Base-by-base conservation (phyloP, 2,329 filamentous ascomycete species). In the Fusarium sp. region DNA sequence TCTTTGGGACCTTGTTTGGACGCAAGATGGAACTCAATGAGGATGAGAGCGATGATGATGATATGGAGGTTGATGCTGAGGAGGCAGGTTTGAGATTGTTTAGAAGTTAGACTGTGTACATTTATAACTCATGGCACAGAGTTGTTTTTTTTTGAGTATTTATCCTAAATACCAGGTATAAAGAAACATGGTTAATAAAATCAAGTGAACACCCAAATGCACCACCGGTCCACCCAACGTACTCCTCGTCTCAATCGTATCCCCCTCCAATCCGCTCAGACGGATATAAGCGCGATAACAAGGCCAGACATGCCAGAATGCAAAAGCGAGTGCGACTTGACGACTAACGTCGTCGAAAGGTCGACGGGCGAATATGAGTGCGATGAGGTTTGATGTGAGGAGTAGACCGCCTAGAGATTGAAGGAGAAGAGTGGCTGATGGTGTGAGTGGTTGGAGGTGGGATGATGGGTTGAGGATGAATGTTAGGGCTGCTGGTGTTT, bases 1-100 rank as follows among this genome's bases (percentile, higher is more conserved):
- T 95, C 78, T 94, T 94, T 77, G 89, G 89, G 13, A 91, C 90
- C 25, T 79, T 94, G 68, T 87, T 95, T 69, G 92, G 92, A 0
- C 89, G 91, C 74, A 90, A 88, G 77, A 84, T 90, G 76, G 82
- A 85, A 72, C 80, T 93, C 60, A 84, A 86, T 49, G 91, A 93
- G 75, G 84, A 85, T 2, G 83, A 83, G 58, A 82, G 77, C 4
- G 82, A 81, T 14, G 84, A 85, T 27, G 82, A 83, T 49, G 85
- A 84, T 65, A 84, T 83, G 78, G 82, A 83, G 50, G 83, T 83
- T 74, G 83, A 83, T 64, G 81, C 84, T 14, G 86, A 87, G 67
- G 86, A 85, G 68, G 82, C 83, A 29, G 85, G 84, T 1, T 75
- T 89, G 46, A 81, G 82, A 70, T 74, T 89, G 63, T 89, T 89